Conservation (phyloP, 2,329 filamentous ascomycete genomes). For the Alternaria alternata region DNA sequence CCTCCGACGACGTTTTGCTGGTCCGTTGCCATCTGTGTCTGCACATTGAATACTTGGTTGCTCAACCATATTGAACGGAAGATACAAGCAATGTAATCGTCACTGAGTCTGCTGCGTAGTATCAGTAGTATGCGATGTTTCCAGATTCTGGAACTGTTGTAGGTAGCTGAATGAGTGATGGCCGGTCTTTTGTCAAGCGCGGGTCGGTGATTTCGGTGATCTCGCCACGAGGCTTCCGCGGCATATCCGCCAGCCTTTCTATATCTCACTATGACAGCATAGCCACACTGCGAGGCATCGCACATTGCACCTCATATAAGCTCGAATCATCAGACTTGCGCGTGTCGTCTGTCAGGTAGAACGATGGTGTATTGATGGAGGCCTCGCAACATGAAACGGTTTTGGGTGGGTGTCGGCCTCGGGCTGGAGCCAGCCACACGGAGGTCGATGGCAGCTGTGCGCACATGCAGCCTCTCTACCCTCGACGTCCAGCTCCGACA, state of each 20-base stretch:
- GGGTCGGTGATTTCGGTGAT: neutral
- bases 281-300: neutral
- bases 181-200: neutral
- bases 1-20: constrained; percentile 33
- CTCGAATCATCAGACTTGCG: neutral
- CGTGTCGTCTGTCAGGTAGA: neutral
- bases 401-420: neutral
- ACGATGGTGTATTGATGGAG: neutral
- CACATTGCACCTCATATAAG: neutral
- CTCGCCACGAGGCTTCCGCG: neutral
- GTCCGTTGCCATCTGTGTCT: constrained; percentile 27
- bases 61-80: constrained; percentile 11
- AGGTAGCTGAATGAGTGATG: neutral
- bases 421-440: neutral
- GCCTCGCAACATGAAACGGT: neutral
- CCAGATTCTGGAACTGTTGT: neutral
- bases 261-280: neutral
- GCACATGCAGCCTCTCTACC: neutral
- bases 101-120: neutral
- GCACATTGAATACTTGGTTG: constrained; percentile 14
- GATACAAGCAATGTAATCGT: neutral
- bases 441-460: neutral
- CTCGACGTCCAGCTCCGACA: neutral
- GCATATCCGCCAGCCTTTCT: neutral
- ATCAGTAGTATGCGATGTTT: neutral